Evolutionary conservation across 116 monocot species (phyloP).

Genomic region (Iris pallida): DNA sequence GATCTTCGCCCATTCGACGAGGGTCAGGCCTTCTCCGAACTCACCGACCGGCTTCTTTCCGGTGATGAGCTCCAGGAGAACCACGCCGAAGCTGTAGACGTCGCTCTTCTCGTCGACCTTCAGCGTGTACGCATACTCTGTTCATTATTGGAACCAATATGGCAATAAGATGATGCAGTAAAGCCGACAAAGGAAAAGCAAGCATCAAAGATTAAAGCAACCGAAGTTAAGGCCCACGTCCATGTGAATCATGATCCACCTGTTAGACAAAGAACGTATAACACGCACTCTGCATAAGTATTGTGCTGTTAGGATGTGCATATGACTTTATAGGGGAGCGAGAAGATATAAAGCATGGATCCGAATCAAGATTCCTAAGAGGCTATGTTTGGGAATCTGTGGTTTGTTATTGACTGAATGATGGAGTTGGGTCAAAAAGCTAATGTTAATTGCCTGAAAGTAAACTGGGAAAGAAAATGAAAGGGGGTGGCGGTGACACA

Average conservation of each 20-base stretch:
- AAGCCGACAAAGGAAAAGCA: constrained; percentile 2
- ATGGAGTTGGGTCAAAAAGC: constrained; percentile 36
- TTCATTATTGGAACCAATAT: background rate
- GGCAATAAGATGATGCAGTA: background rate
- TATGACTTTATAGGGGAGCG: constrained; percentile 12
- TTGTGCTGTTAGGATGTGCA: no score
- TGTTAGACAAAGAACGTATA: no score
- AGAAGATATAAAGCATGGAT: constrained; percentile 34
- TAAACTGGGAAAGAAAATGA: constrained; percentile 10
- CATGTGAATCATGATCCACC: no score
- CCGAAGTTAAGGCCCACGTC: no score
- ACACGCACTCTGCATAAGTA: no score
- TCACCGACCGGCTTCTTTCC: constrained; percentile 71
- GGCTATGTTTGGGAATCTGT: constrained; percentile 27
- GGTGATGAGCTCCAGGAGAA: constrained; percentile 73
- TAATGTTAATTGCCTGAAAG: constrained; percentile 8
- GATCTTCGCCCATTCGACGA: constrained; percentile 71
- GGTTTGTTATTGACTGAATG: constrained; percentile 31
- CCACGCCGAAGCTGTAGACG: constrained; percentile 91
- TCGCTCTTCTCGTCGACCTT: constrained; percentile 98
- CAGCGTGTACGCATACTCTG: constrained; percentile 93
- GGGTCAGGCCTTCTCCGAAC: constrained; percentile 67
- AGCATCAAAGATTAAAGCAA: no score
- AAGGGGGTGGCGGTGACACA: background rate
- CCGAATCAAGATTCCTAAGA: constrained; percentile 38